phyloP scores from a whole-genome alignment of 2,329 filamentous ascomycete genomes.

The Alternaria novae-zelandiae region DNA sequence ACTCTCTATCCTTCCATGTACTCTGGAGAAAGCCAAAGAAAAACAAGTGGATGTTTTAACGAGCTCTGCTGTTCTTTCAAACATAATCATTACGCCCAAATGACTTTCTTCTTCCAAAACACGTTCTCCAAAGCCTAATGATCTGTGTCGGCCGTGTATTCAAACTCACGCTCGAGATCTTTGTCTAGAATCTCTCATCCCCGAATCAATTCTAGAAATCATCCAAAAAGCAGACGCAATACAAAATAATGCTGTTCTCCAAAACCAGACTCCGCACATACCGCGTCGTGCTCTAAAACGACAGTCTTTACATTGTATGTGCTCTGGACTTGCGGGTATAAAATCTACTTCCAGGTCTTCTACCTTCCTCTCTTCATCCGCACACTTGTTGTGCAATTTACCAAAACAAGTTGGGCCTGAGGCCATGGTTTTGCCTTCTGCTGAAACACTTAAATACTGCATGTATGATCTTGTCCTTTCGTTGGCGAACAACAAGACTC shows the following conservation, averaged over 20 bases:
- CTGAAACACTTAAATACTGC: too few species aligned
- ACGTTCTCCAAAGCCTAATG: too few species aligned
- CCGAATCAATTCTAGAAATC: not conserved
- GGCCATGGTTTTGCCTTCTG: not conserved
- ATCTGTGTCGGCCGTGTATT: not conserved
- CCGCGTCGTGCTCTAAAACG: accelerated
- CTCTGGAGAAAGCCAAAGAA: too few species aligned
- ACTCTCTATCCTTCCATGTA: not conserved
- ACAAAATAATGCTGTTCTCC: not conserved
- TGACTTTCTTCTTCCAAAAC: not conserved
- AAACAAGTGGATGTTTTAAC: too few species aligned
- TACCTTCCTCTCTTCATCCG: not conserved
- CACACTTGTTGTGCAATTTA: not conserved
- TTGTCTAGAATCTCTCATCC: not conserved
- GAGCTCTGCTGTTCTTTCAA: not conserved
- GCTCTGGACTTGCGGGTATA: not conserved
- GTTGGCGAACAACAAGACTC: too few species aligned
- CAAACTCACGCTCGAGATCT: not conserved
- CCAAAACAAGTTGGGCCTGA: too few species aligned
- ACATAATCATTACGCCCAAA: not conserved
- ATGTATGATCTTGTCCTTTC: too few species aligned
- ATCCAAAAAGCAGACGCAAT: not conserved
- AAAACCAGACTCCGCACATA: not conserved
- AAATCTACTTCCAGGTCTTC: not conserved
- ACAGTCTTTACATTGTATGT: too few species aligned